Percentiles rank a stretch among this genome's conserved stretches.
Conservation (phyloP, 345 rosid species). For the Gossypium australe region DNA sequence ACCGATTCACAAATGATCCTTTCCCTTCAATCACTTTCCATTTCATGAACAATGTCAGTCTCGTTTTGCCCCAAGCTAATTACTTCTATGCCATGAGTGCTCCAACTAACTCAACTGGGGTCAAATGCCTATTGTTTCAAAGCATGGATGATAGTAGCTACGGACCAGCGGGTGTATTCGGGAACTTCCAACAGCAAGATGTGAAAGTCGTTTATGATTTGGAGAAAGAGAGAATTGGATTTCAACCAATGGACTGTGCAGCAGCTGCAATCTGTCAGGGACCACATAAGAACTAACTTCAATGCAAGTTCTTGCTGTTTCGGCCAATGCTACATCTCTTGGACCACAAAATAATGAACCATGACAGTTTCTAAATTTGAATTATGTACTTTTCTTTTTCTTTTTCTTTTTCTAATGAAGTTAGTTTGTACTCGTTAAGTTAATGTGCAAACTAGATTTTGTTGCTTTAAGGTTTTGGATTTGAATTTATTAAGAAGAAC, state of each 20-base stretch:
- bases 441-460: conserved; percentile 8
- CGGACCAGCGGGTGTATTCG: conserved; percentile 77
- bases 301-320: conserved; percentile 20
- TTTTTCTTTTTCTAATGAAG: neutral
- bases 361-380: conserved; percentile 2
- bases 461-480: neutral
- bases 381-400: neutral
- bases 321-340: neutral
- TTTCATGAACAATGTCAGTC: conserved; percentile 67
- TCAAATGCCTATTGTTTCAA: conserved; percentile 64
- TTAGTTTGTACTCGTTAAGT: conserved; percentile 7
- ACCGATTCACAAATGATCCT: conserved; percentile 21
- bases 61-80: conserved; percentile 54
- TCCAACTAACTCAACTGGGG: conserved; percentile 56
- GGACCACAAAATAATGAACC: neutral
- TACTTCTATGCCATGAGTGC: conserved; percentile 69
- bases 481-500: conserved; percentile 7
- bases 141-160: conserved; percentile 62
- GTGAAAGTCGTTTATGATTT: conserved; percentile 72
- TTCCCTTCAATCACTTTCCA: conserved; percentile 64
- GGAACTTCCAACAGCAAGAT: conserved; percentile 87
- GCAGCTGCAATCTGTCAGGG: conserved; percentile 45
- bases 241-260: conserved; percentile 76
- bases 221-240: conserved; percentile 69
- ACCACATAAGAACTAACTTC: conserved; percentile 33